Conservation (phyloP, 805 yeast species). For the Lachancea sp. region DNA sequence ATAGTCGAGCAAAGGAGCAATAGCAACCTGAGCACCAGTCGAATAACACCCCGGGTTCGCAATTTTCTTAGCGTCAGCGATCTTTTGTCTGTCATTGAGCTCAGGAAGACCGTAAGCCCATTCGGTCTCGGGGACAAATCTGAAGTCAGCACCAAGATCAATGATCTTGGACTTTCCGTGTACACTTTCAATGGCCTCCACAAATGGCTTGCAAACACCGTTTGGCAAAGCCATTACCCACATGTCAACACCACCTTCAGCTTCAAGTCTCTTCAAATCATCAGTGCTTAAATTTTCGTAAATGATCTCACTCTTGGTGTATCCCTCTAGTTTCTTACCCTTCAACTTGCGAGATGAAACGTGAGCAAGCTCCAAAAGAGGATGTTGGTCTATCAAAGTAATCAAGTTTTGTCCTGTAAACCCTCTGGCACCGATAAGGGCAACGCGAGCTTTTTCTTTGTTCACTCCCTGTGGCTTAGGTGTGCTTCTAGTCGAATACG, state of each 20-base stretch:
- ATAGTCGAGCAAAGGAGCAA: constrained; percentile 74
- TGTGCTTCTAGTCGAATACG: constrained; percentile 43
- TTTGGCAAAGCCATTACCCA: constrained; percentile 99
- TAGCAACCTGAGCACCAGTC: constrained; percentile 93
- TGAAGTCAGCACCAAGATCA: constrained; percentile 91
- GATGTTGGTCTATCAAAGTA: constrained; percentile 79
- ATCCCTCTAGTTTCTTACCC: constrained; percentile 83
- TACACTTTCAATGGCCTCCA: constrained; percentile 68
- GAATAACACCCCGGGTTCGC: constrained; percentile 99
- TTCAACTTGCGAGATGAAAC: constrained; percentile 93
- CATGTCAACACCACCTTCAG: constrained; percentile 72
- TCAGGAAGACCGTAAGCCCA: constrained; percentile 98
- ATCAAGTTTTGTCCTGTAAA: constrained; percentile 93
- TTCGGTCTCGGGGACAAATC: constrained; percentile 81
- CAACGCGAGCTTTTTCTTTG: constrained; percentile 63
- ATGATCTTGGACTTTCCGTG: constrained; percentile 70
- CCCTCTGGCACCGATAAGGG: constrained; percentile 97
- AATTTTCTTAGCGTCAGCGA: constrained; percentile 70
- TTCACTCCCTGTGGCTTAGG: constrained; percentile 62
- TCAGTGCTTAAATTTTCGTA: constrained; percentile 85
- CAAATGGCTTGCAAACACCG: constrained; percentile 89
- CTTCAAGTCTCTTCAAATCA: constrained; percentile 75
- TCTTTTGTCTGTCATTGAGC: constrained; percentile 58
- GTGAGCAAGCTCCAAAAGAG: constrained; percentile 78
- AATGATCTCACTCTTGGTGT: constrained; percentile 69